These are phyloP conservation scores for Phialocephala sp. DNA, from an alignment of 2,329 filamentous ascomycete genomes.

Conservation along the genomic window DNA sequence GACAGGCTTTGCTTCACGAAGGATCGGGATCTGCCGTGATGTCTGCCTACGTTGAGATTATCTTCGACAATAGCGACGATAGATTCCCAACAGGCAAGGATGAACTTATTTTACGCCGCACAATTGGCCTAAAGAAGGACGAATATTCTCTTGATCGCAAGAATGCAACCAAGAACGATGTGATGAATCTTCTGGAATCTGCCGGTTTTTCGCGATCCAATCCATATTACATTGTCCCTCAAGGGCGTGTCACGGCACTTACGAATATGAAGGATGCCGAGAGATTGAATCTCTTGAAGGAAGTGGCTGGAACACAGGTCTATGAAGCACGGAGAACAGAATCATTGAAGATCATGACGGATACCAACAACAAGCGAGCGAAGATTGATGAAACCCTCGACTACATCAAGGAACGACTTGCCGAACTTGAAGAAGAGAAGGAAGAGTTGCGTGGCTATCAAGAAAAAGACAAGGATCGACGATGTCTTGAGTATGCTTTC, in stretches of 20 bases:
- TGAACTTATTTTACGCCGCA: conserved; percentile 88
- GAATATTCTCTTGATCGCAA: conserved; percentile 98
- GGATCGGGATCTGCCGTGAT: conserved; percentile 97
- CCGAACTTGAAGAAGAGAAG: conserved; percentile 94
- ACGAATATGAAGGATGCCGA: conserved; percentile 99
- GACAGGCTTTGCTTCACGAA: conserved; percentile 95
- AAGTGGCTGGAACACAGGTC: conserved; percentile 97
- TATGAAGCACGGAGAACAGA: conserved; percentile 93
- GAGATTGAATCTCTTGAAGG: conserved; percentile 87
- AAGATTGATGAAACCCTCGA: conserved; percentile 94
- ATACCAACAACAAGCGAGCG: conserved; percentile 90
- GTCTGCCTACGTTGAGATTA: conserved; percentile 99
- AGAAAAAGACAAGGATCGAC: conserved; percentile 89
- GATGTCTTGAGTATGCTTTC: conserved; percentile 93
- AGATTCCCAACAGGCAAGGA: conserved; percentile 93
- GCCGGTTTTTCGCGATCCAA: conserved; percentile 97
- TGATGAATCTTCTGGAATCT: conserved; percentile 93
- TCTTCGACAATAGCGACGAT: conserved; percentile 97
- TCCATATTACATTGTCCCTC: conserved; percentile 98
- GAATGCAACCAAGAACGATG: conserved; percentile 91
- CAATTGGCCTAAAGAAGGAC: conserved; percentile 97
- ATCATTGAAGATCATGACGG: conserved; percentile 94
- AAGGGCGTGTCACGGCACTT: conserved; percentile 91
- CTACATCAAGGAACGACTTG: conserved; percentile 88
- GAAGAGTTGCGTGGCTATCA: conserved; percentile 93